phyloP scores from a whole-genome alignment of 1,284 basidiomycete genomes.

The Pterulicium gracile region DNA sequence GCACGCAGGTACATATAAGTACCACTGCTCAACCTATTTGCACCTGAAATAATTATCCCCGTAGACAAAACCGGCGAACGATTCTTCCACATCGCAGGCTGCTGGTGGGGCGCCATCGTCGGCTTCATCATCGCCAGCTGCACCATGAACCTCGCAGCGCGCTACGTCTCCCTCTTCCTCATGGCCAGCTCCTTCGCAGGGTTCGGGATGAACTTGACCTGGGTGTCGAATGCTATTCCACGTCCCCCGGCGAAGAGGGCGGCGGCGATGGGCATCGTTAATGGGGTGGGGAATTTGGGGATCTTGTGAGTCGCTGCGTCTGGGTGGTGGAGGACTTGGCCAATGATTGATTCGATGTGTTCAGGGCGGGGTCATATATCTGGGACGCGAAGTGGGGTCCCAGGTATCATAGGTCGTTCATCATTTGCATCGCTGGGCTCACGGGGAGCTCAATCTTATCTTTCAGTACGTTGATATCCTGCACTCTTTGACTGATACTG shows the following conservation, averaged over 20 bases:
- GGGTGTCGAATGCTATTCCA: constrained; percentile 53
- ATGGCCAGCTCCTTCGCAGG: constrained; percentile 49
- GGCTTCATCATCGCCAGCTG: constrained; percentile 52
- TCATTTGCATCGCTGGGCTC: constrained; percentile 31
- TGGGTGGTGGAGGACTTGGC: neutral
- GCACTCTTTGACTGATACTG: too few species aligned
- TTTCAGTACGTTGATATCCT: constrained; percentile 7
- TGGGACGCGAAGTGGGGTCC: constrained; percentile 42
- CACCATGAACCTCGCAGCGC: constrained; percentile 40
- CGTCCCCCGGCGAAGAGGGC: constrained; percentile 52
- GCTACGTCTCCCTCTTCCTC: constrained; percentile 60
- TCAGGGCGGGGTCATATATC: constrained; percentile 38
- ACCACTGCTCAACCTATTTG: too few species aligned
- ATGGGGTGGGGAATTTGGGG: constrained; percentile 20
- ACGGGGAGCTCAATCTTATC: constrained; percentile 23
- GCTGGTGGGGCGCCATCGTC: constrained; percentile 51
- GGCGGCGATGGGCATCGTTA: constrained; percentile 29
- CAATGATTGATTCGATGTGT: constrained; percentile 6
- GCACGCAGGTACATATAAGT: constrained; percentile 33
- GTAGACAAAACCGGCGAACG: constrained; percentile 50
- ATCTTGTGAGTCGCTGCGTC: constrained; percentile 20
- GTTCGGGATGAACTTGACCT: constrained; percentile 47
- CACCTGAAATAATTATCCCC: constrained; percentile 38
- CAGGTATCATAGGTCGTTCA: constrained; percentile 38
- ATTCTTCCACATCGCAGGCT: constrained; percentile 53